A percentile compares a stretch with the other conserved stretches of the same genome.
Evolutionary conservation across 2,329 filamentous ascomycete genomes (phyloP).

Genomic region (Sporothrix pallida): DNA sequence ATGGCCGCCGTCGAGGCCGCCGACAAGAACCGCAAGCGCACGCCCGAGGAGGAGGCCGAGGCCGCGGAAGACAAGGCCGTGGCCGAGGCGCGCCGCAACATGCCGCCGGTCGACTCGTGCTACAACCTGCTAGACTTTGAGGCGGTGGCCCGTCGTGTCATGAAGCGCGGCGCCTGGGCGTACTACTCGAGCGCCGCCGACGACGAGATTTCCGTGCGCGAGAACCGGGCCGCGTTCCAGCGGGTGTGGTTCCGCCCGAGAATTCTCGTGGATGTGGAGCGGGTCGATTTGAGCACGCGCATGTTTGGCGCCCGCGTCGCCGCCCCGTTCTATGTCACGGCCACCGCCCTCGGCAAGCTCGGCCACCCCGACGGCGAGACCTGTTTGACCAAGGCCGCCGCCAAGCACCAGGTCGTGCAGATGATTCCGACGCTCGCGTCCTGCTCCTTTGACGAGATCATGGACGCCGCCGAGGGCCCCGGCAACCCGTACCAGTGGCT

Average conservation of each 20-base stretch:
- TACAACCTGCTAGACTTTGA: slow-evolving; percentile 97
- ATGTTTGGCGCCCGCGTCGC: slow-evolving; percentile 88
- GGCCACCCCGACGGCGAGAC: slow-evolving; percentile 95
- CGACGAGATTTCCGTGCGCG: slow-evolving; percentile 89
- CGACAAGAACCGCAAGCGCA: slow-evolving; percentile 48
- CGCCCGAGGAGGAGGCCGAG: slow-evolving; percentile 62
- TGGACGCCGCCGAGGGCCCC: slow-evolving; percentile 74
- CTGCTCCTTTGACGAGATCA: slow-evolving; percentile 96
- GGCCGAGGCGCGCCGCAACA: slow-evolving; percentile 73
- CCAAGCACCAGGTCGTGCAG: slow-evolving; percentile 88
- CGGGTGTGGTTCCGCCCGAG: slow-evolving; percentile 95
- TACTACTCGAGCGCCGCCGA: slow-evolving; percentile 96
- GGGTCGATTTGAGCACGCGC: slow-evolving; percentile 83
- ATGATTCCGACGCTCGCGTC: slow-evolving; percentile 98
- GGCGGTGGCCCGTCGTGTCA: slow-evolving; percentile 82
- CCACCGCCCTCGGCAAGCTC: slow-evolving; percentile 92
- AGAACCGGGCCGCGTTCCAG: slow-evolving; percentile 96
- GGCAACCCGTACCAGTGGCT: slow-evolving; percentile 88
- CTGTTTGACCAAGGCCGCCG: slow-evolving; percentile 80
- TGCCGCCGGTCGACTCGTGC: slow-evolving; percentile 83
- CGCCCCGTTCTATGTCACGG: slow-evolving; percentile 95
- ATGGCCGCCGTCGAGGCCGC: slow-evolving; percentile 71
- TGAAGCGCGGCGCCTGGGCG: slow-evolving; percentile 97
- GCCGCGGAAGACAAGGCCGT: slow-evolving; percentile 66
- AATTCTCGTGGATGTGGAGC: slow-evolving; percentile 86